Percentiles rank a stretch among this genome's conserved stretches.
Evolutionary conservation across 1,284 basidiomycete genomes (phyloP).

Genomic region (Ceratobasidium sp.): DNA sequence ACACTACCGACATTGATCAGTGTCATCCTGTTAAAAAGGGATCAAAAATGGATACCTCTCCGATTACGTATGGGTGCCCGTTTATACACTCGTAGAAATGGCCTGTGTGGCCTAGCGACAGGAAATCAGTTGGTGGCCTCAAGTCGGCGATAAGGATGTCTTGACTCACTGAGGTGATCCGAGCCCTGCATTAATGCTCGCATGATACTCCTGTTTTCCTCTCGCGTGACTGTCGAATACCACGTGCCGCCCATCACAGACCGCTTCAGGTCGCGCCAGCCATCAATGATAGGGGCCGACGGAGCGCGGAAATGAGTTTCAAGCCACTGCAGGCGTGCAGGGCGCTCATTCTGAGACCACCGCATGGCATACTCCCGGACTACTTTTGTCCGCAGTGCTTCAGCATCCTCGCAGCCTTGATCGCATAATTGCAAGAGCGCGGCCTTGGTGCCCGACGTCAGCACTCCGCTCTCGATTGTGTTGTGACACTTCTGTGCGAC

Average conservation of each 20-base stretch:
- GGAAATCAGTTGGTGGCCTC: not conserved
- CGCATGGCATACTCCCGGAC: conserved; percentile 52
- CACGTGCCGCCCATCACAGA: conserved; percentile 57
- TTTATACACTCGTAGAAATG: conserved; percentile 67
- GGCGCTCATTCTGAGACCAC: conserved; percentile 9
- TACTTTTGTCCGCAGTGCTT: conserved; percentile 36
- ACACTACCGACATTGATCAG: conserved; percentile 59
- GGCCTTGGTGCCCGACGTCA: not conserved
- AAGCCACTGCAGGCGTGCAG: conserved; percentile 1
- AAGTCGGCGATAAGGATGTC: not conserved
- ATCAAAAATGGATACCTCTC: conserved; percentile 58
- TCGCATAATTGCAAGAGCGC: not conserved
- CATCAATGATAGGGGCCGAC: conserved; percentile 11
- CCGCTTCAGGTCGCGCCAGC: conserved; percentile 29
- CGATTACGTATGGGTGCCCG: conserved; percentile 66
- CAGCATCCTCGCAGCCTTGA: conserved; percentile 23
- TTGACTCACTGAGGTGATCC: not conserved
- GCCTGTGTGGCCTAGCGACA: conserved; percentile 53
- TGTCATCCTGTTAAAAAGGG: not conserved
- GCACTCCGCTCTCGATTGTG: conserved; percentile 44
- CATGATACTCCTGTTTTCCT: conserved; percentile 65
- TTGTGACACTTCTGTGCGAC: conserved; percentile 24
- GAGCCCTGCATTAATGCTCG: conserved; percentile 57
- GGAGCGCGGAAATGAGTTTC: conserved; percentile 9
- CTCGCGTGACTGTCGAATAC: conserved; percentile 63